A percentile compares a stretch with the other conserved stretches of the same genome.
Conservation (phyloP, 495 filamentous ascomycete genomes). For the Geoglossum glabrum region DNA sequence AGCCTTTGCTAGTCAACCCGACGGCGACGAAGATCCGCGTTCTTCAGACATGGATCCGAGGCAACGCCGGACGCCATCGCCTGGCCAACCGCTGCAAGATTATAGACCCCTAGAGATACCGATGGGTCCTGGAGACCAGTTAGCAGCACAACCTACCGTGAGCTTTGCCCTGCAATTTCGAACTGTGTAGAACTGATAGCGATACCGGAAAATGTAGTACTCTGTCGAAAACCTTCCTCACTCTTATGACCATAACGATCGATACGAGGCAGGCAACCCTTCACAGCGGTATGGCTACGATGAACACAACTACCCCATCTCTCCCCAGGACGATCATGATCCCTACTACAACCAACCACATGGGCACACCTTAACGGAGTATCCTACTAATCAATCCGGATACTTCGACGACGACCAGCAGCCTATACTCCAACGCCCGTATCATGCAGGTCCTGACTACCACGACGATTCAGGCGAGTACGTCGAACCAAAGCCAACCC, state of each 20-base stretch:
- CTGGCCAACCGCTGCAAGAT: constrained; percentile 31
- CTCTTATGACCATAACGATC: constrained; percentile 48
- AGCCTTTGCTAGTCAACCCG: constrained; percentile 12
- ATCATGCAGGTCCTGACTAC: constrained; percentile 31
- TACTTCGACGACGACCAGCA: constrained; percentile 36
- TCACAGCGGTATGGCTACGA: constrained; percentile 24
- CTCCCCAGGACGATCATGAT: constrained; percentile 70
- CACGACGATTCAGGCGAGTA: constrained; percentile 21
- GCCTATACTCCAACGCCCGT: constrained; percentile 43
- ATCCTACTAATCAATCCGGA: constrained; percentile 23
- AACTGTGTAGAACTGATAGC: neutral
- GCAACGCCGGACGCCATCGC: constrained; percentile 37
- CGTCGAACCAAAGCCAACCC: constrained; percentile 23
- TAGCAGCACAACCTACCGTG: constrained; percentile 54
- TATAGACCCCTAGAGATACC: constrained; percentile 63
- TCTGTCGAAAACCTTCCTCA: constrained; percentile 59
- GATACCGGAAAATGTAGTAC: constrained; percentile 26
- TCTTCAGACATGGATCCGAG: constrained; percentile 28
- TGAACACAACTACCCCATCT: constrained; percentile 46
- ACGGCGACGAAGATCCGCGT: constrained; percentile 46
- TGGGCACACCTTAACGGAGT: constrained; percentile 29
- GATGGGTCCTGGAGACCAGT: constrained; percentile 40
- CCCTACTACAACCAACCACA: constrained; percentile 72
- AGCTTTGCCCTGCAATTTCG: constrained; percentile 14
- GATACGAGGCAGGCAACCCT: constrained; percentile 31